These are phyloP conservation scores for Chaetothyriales sp. DNA, from an alignment of 2,329 filamentous ascomycete species.

Conservation along the genomic window DNA sequence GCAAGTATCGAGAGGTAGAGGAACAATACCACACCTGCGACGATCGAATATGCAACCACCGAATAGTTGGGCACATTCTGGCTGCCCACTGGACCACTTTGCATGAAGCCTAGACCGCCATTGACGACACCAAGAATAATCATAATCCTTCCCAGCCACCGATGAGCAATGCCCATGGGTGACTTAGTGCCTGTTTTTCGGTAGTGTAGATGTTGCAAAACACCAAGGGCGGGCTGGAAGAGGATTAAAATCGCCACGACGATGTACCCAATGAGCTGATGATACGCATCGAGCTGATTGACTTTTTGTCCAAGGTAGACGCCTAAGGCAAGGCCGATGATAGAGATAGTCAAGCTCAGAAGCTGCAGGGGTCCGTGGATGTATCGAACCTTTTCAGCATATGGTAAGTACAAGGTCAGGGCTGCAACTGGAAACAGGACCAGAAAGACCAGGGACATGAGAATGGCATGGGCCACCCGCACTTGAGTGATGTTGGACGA, in stretches of 20 bases:
- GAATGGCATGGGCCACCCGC: conserved; percentile 22
- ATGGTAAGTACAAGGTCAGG: conserved; percentile 22
- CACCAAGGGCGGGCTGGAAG: conserved; percentile 39
- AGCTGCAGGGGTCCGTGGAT: conserved; percentile 34
- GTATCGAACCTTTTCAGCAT: conserved; percentile 29
- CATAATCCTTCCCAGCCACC: conserved; percentile 40
- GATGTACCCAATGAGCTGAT: conserved; percentile 41
- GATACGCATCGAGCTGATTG: conserved; percentile 26
- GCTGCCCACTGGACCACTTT: conserved; percentile 27
- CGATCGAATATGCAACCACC: conserved; percentile 35
- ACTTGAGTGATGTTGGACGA: conserved; percentile 5
- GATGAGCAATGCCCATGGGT: conserved; percentile 31
- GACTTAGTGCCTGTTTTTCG: conserved; percentile 26
- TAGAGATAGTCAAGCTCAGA: conserved; percentile 32
- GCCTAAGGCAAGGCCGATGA: conserved; percentile 37
- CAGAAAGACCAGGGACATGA: conserved; percentile 30
- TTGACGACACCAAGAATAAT: conserved; percentile 41
- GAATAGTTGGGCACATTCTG: conserved; percentile 19
- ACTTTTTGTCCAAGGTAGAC: conserved; percentile 32
- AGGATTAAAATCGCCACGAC: conserved; percentile 38
- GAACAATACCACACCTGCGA: conserved; percentile 34
- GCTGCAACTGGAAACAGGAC: conserved; percentile 24
- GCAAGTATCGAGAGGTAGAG: conserved; percentile 24
- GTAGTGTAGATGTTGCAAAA: conserved; percentile 37
- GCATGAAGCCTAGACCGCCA: conserved; percentile 39